Evolutionary conservation across 139 green algal species (phyloP).

Genomic region (Coccomyxa sp.): DNA sequence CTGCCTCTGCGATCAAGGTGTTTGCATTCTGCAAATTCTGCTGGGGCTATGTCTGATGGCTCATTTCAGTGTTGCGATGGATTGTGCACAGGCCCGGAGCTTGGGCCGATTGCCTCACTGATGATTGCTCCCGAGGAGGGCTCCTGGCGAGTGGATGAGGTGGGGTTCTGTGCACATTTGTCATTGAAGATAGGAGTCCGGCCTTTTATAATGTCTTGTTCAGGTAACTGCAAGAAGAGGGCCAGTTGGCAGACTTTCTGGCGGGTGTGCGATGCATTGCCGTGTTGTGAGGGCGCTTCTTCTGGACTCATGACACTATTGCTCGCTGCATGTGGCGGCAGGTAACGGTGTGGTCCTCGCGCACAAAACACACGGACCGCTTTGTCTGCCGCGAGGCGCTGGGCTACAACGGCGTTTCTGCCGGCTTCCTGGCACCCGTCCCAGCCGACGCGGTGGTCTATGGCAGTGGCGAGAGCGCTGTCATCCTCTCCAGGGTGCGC

Average conservation of each 20-base stretch:
- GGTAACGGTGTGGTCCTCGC: slow-evolving; percentile 46
- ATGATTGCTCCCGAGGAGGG: slow-evolving; percentile 66
- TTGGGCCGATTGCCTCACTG: slow-evolving; percentile 61
- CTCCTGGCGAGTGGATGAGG: slow-evolving; percentile 65
- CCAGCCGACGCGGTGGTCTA: slow-evolving; percentile 62
- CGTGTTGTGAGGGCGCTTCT: too few relatives aligned
- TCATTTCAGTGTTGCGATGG: too few relatives aligned
- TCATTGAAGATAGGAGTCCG: too few relatives aligned
- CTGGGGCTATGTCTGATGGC: too few relatives aligned
- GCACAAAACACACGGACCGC: slow-evolving; percentile 54
- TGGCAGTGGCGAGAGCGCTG: slow-evolving; percentile 51
- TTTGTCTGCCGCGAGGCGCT: slow-evolving; percentile 66
- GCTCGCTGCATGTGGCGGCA: too few relatives aligned
- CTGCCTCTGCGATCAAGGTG: too few relatives aligned
- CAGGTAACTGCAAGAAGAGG: too few relatives aligned
- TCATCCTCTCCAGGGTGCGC: slow-evolving; percentile 47
- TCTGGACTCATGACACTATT: too few relatives aligned
- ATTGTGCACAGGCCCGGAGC: slow-evolving; percentile 41
- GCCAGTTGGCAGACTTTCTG: too few relatives aligned
- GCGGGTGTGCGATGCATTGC: too few relatives aligned
- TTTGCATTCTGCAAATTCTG: too few relatives aligned
- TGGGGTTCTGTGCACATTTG: slow-evolving; percentile 6
- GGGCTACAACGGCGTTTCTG: slow-evolving; percentile 36
- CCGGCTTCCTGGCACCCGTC: slow-evolving; percentile 58
- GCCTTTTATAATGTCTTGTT: too few relatives aligned